Conservation (phyloP, 208 protist genomes). For the Wallacemonas sp. region DNA sequence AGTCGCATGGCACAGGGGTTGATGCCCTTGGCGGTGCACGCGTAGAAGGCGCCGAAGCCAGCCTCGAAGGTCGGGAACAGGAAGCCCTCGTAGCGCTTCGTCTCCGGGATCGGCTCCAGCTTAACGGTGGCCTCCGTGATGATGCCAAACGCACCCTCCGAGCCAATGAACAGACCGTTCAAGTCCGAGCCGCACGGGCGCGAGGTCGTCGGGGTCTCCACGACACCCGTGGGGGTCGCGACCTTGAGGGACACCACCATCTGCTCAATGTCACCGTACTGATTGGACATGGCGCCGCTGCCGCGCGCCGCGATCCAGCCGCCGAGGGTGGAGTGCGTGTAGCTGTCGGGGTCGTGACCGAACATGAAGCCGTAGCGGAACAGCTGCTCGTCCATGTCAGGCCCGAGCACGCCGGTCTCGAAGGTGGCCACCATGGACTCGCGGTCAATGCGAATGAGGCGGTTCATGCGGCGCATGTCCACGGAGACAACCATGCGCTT, state of each 20-base stretch:
- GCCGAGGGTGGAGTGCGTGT: constrained; percentile 93
- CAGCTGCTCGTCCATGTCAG: constrained; percentile 89
- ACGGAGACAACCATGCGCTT: constrained; percentile 91
- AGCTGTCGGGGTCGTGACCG: constrained; percentile 94
- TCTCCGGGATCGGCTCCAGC: constrained; percentile 85
- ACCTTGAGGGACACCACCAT: constrained; percentile 93
- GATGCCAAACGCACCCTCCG: constrained; percentile 93
- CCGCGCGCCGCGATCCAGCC: constrained; percentile 95
- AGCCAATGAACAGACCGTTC: constrained; percentile 92
- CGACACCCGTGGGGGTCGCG: constrained; percentile 90
- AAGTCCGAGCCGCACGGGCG: constrained; percentile 88
- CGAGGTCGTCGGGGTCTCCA: constrained; percentile 81
- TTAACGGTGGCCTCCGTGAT: constrained; percentile 93
- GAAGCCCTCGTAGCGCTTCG: constrained; percentile 86
- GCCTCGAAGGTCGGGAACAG: constrained; percentile 90
- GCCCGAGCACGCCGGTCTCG: constrained; percentile 90
- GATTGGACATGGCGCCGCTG: constrained; percentile 95
- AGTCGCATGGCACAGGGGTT: constrained; percentile 87
- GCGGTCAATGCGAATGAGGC: constrained; percentile 86
- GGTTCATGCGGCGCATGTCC: constrained; percentile 93
- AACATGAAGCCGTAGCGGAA: constrained; percentile 88
- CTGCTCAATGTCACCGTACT: constrained; percentile 94
- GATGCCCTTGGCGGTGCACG: constrained; percentile 83
- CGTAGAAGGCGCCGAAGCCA: constrained; percentile 82
- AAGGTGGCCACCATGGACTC: constrained; percentile 88